A percentile compares a stretch with the other conserved stretches of the same genome.
phyloP scores from a whole-genome alignment of 306 rosid genomes.

The Prunus dulcis region DNA sequence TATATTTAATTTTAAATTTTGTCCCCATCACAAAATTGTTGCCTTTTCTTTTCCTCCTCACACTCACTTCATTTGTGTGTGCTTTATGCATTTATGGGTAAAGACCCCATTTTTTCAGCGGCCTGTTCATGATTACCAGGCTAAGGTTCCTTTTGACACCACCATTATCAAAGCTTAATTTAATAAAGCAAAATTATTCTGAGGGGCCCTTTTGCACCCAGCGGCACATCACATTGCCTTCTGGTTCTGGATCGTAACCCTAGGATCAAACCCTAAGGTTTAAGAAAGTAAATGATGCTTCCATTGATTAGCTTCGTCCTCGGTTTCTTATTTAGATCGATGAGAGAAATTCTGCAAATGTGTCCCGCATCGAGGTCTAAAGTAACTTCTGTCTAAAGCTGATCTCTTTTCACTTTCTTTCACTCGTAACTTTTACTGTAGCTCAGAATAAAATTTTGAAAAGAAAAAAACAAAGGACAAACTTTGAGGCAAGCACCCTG shows the following conservation, averaged over 20 bases:
- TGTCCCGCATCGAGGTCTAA: neutral
- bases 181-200: neutral
- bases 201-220: constrained; percentile 33
- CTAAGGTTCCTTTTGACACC: constrained; percentile 48
- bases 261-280: too few species aligned
- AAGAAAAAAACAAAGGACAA: neutral
- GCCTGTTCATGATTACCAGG: constrained; percentile 72
- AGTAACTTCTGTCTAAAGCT: neutral
- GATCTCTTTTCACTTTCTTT: neutral
- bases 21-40: constrained; percentile 30
- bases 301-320: neutral
- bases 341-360: neutral
- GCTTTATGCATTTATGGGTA: constrained; percentile 47
- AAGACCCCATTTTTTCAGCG: constrained; percentile 43
- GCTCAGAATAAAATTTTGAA: neutral
- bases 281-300: too few species aligned
- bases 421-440: neutral
- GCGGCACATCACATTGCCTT: neutral
- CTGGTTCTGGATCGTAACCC: neutral
- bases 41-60: constrained; percentile 47
- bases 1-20: constrained; percentile 22
- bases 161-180: constrained; percentile 55
- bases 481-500: neutral
- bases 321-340: neutral
- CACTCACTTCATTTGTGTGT: constrained; percentile 42